Evolutionary conservation across 1,139 yeast genomes (phyloP), one percentile per base, ranked within the genome.

Genomic region (Lodderomyces orthopsilosis): DNA sequence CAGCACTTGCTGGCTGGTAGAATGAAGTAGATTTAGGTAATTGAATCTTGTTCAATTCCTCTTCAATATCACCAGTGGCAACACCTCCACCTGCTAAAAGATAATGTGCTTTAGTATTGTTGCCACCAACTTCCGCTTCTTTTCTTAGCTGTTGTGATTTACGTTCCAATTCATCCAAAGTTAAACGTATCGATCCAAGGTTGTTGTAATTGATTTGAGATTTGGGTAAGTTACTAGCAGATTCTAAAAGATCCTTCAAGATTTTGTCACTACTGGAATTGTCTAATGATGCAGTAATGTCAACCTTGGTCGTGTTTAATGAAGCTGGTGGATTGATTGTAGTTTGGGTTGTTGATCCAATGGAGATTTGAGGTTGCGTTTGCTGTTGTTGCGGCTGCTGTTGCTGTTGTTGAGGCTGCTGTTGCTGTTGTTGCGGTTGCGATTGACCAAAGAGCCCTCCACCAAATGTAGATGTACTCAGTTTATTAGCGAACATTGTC

Each of bases 41-140:
- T 35, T 61, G 59, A 27, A 69, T 64, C 10, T 66, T 47, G 41
- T 75, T 75, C 51, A 84, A 67, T 43, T 87, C 91, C 38, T 74
- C 72, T 51, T 86, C 91, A 39, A 93, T 83, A 45, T 89, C 95
- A 55, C 89, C 96, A 37, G 95, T 87, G 45, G 89, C 84, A 43
- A 91, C 75, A 0, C 96, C 97, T 57, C 94, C 85, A 1, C 94
- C 87, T 2, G 97, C 96, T 44, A 93, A 72, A 38, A 91, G 68
- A 59, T 91, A 91, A 56, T 90, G 97, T 0, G 97, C 98, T 55
- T 85, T 87, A 2, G 96, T 87, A 58, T 78, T 85, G 49, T 81
- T 78, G 15, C 67, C 53, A 27, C 62, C 63, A 22, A 56, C 61
- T 9, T 65, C 71, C 34, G 71, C 65, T 27, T 62, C 64, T 48